Evolutionary conservation across 2,329 filamentous ascomycete species (phyloP).

Genomic region (Ophiostoma australiae): DNA sequence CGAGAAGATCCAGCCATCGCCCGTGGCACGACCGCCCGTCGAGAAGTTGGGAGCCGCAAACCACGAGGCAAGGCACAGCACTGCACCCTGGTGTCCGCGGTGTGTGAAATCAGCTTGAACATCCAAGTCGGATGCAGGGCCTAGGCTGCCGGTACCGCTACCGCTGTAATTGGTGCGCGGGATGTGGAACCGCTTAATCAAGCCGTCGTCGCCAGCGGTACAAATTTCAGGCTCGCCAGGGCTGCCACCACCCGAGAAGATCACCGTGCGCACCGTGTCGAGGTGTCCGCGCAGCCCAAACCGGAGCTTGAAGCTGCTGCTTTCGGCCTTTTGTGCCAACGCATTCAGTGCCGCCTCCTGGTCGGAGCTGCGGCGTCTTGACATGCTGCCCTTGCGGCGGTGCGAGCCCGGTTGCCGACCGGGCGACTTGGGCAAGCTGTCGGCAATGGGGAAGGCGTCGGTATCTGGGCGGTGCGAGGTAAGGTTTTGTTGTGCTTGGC

Average conservation of each 20-base stretch:
- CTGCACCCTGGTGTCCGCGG: constrained; percentile 83
- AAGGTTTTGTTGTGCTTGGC: constrained; percentile 32
- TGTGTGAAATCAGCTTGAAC: constrained; percentile 94
- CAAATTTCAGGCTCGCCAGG: constrained; percentile 95
- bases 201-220: constrained; percentile 89
- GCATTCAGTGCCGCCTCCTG: constrained; percentile 52
- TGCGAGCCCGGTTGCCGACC: constrained; percentile 64
- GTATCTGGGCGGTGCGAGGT: constrained; percentile 68
- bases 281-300: constrained; percentile 90
- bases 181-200: constrained; percentile 95
- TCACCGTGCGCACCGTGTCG: constrained; percentile 87
- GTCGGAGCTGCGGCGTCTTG: constrained; percentile 65
- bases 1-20: constrained; percentile 98
- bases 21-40: constrained; percentile 78
- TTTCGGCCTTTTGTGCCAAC: constrained; percentile 48
- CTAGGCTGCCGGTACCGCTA: constrained; percentile 29
- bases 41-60: constrained; percentile 83
- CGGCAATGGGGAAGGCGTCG: constrained; percentile 79
- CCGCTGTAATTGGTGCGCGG: constrained; percentile 61
- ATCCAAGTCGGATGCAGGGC: constrained; percentile 68
- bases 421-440: constrained; percentile 75
- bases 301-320: constrained; percentile 79
- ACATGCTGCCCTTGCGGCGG: constrained; percentile 74
- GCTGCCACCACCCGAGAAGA: constrained; percentile 94
- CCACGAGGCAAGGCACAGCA: constrained; percentile 81